Conservation (phyloP, 495 filamentous ascomycete species). For the Penicillium mononematosum region DNA sequence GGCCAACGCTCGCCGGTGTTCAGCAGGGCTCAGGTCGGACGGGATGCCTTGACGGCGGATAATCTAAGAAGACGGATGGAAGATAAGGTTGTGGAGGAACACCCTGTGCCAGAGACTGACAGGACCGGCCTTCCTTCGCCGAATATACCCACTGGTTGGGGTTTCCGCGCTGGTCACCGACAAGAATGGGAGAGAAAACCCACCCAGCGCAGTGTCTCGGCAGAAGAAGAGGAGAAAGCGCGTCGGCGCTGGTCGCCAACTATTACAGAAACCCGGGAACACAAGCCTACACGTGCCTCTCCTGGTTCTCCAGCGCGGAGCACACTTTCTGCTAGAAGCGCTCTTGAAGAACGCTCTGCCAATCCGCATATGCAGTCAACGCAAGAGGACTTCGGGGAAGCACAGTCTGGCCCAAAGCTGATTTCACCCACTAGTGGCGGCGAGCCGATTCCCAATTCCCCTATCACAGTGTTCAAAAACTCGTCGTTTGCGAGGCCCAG, state of each 20-base stretch:
- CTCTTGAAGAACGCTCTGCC: constrained; percentile 24
- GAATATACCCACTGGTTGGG: constrained; percentile 59
- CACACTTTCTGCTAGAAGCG: constrained; percentile 17
- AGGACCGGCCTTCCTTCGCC: constrained; percentile 47
- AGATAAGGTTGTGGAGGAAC: constrained; percentile 18
- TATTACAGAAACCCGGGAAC: constrained; percentile 14
- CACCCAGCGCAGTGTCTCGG: constrained; percentile 26
- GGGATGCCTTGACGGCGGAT: constrained; percentile 41
- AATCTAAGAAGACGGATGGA: constrained; percentile 49
- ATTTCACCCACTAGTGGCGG: constrained; percentile 35
- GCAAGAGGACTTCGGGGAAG: constrained; percentile 21
- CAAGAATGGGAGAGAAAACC: constrained; percentile 55
- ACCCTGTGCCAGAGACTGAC: constrained; percentile 15
- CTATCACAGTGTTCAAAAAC: constrained; percentile 52
- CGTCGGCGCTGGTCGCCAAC: constrained; percentile 4
- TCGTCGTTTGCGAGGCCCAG: constrained; percentile 34
- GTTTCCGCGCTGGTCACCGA: constrained; percentile 48
- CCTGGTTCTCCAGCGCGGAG: constrained; percentile 21
- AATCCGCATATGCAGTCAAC: constrained; percentile 12
- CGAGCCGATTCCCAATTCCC: constrained; percentile 50
- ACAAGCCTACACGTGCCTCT: constrained; percentile 19
- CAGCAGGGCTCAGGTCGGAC: constrained; percentile 44
- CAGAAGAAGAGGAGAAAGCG: constrained; percentile 25
- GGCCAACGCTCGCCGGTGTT: constrained; percentile 47
- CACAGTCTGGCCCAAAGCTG: constrained; percentile 24